Evolutionary conservation across 805 yeast species (phyloP), one percentile per base, ranked within the genome.

Genomic region (Metschnikowia henanensis): DNA sequence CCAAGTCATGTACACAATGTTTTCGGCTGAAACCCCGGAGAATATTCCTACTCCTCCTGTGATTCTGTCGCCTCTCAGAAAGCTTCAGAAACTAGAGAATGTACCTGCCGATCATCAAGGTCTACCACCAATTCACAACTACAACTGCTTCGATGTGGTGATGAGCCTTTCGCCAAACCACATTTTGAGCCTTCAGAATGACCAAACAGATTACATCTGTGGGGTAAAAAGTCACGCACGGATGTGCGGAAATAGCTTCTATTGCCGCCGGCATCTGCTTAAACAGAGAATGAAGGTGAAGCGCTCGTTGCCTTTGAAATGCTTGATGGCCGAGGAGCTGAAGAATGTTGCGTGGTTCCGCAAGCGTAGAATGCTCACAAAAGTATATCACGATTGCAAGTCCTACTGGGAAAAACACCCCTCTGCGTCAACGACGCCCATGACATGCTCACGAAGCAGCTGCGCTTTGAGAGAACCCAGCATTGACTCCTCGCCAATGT

Each of bases 181-280:
- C 32, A 41, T 52, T 8, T 35, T 49, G 26, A 34, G 41, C 13
- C 35, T 52, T n/a, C 46, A 50, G 34, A 43, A 37, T 20, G 45
- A 43, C 8, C 48, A 47, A 16, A 20, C 43, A 6, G 56, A 53
- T 39, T 53, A 51, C 36, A 40, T 53, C 20, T 53, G 57, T 25
- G 57, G 57, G 2, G 55, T 51, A 8, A 15, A 30, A 5, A 26
- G 20, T 5, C 23, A 36, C n/a, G 51, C 55, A 4, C 30, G 18
- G 6, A 28, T 33, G 6, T 53, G 57, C 39, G 31, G 36, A 30
- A 39, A 45, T 30, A 33, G 39, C 35, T 28, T 53, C 13, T 49
- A 49, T 29, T 51, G 57, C 31, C 35, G 28, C 19, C 18, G n/a
- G 3, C 57, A 53, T 30, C 47, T 45, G 47, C 40, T 49, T 4